A percentile compares a stretch with the other conserved stretches of the same genome.
Evolutionary conservation across 1,284 basidiomycete species (phyloP).

Genomic region (Irpex sp.): DNA sequence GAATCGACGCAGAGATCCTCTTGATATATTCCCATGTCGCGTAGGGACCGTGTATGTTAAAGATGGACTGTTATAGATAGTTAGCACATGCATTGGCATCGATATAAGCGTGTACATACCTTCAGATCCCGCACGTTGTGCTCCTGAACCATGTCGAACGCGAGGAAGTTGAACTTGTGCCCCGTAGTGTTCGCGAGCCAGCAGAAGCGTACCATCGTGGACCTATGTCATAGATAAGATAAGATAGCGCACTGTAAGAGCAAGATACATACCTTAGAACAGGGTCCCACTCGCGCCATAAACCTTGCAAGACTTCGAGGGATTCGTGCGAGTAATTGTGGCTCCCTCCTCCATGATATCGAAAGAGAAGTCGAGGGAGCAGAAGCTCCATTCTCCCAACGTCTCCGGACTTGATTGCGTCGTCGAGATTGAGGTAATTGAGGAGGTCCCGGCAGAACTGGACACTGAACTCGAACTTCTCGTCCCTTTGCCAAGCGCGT

Average conservation of each 20-base stretch:
- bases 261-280: conserved; percentile 24
- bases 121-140: conserved; percentile 14
- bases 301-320: conserved; percentile 33
- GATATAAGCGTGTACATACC: too few species aligned
- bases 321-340: conserved; percentile 30
- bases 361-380: conserved; percentile 26
- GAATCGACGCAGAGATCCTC: conserved; percentile 10
- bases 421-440: conserved; percentile 29
- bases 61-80: conserved; percentile 2
- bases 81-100: neutral
- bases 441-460: conserved; percentile 34
- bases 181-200: conserved; percentile 34
- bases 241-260: neutral
- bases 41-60: conserved; percentile 7
- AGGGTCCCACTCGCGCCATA: conserved; percentile 30
- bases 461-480: conserved; percentile 19
- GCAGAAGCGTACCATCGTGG: conserved; percentile 26
- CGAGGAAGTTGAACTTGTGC: conserved; percentile 15
- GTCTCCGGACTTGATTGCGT: conserved; percentile 33
- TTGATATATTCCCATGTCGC: conserved; percentile 9
- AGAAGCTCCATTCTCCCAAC: conserved; percentile 33
- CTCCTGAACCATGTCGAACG: conserved; percentile 16
- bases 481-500: conserved; percentile 24
- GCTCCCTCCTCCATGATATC: conserved; percentile 29
- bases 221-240: neutral